Evolutionary conservation across 495 filamentous ascomycete genomes (phyloP).

Genomic region (Penicillium cataractarum): DNA sequence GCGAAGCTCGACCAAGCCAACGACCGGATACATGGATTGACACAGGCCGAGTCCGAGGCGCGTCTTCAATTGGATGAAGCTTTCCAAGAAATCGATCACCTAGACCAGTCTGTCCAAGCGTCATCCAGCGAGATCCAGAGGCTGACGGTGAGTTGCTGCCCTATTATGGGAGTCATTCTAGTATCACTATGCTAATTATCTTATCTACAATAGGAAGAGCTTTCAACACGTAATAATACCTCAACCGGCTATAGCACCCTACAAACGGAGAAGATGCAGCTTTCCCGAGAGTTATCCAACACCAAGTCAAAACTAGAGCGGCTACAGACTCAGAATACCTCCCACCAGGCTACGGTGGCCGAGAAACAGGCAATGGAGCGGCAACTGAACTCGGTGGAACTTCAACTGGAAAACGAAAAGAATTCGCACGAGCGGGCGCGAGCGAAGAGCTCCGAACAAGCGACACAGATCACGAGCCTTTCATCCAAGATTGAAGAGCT

Average conservation of each 20-base stretch:
- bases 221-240: constrained; percentile 62
- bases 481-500: constrained; percentile 44
- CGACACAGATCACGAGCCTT: constrained; percentile 52
- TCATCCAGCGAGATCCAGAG: constrained; percentile 66
- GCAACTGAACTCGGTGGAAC: constrained; percentile 72
- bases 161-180: background rate
- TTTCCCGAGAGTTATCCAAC: constrained; percentile 70
- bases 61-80: constrained; percentile 60
- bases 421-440: constrained; percentile 63
- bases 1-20: constrained; percentile 60
- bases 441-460: constrained; percentile 49
- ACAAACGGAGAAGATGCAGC: constrained; percentile 73
- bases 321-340: constrained; percentile 67
- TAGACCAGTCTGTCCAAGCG: constrained; percentile 58
- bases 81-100: constrained; percentile 55
- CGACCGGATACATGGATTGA: constrained; percentile 50
- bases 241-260: constrained; percentile 69
- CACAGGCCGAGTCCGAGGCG: constrained; percentile 55
- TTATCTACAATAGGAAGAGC: constrained; percentile 59
- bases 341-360: constrained; percentile 65
- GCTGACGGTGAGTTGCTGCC: constrained; percentile 60
- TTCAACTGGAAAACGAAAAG: constrained; percentile 80
- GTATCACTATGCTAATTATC: background rate
- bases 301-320: constrained; percentile 80
- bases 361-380: constrained; percentile 78